Base-by-base conservation (phyloP, 495 filamentous ascomycete species). In the Podospora tetraspora region DNA sequence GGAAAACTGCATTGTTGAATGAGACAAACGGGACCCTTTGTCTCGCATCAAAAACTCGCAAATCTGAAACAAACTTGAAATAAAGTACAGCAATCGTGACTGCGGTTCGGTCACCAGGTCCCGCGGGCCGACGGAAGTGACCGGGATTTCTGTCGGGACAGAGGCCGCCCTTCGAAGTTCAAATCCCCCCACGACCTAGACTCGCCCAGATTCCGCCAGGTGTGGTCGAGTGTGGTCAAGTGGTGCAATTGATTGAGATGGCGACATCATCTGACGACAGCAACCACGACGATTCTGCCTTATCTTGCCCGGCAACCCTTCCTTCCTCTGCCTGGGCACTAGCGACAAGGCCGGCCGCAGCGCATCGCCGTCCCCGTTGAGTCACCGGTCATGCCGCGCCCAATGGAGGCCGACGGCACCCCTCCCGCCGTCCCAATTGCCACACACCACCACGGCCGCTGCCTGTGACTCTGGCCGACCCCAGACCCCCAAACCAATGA, bases 301-400 rank as follows among this genome's bases (percentile, higher is more conserved):
- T n/a, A 52, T 9, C 43, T 52, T 19, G 7, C 6, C 16, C 43
- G 19, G 7, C 16, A n/a, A 6, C 6, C 4, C 43, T n/a, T 52
- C 43, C 3, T 52, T 16, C 16, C 43, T n/a, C 63, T 65, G 63
- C 63, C 63, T 65, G 63, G 43, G n/a, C 13, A 8, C 63, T 32
- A 59, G 24, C 56, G 22, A 25, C 37, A 25, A 64, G 58, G 58
- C 57, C 65, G 60, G 65, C 65, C 65, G 37, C 65, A 66, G 61
- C 29, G 58, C 65, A 52, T 22, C 22, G 34, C 58, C 6, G 25
- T 19, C 19, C 24, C 19, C 30, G 22, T 19, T 66, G 65, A 66
- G 57, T 66, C 65, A 66, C 65, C 21, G 16, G 65, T 16, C 43
- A 16, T 7, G 57, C 6, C 57, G 13, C 21, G 30, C 13, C 65